A percentile compares a stretch with the other conserved stretches of the same genome.
Conservation (phyloP, 1,284 basidiomycete species). For the Ganoderma leucocontextum region DNA sequence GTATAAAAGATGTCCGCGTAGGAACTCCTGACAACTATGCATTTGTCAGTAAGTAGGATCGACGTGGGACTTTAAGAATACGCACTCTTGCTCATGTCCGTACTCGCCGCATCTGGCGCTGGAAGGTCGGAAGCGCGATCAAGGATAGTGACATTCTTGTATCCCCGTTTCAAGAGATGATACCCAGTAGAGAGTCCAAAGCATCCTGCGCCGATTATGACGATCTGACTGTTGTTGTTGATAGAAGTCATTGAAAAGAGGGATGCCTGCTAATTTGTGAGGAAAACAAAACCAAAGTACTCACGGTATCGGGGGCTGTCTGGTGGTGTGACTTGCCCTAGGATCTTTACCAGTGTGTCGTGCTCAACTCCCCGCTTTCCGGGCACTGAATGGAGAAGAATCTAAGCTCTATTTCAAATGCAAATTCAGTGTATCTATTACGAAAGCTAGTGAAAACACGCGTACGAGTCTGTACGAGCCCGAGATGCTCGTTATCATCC, state of each 20-base stretch:
- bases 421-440: no score
- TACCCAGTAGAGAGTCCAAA: conserved; percentile 89
- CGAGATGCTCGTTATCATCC: neutral
- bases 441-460: no score
- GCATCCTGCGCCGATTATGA: conserved; percentile 87
- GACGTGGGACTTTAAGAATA: conserved; percentile 9
- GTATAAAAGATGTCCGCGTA: conserved; percentile 78
- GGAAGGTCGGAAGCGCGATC: conserved; percentile 74
- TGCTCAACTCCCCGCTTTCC: neutral
- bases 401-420: no score
- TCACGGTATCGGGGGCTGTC: no score
- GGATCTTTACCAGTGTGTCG: neutral
- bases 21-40: conserved; percentile 73
- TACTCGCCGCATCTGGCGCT: conserved; percentile 82
- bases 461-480: neutral
- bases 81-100: conserved; percentile 86
- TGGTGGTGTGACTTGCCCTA: neutral
- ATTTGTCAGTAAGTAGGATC: neutral
- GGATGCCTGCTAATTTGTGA: neutral
- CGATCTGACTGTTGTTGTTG: conserved; percentile 46
- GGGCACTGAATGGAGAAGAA: no score
- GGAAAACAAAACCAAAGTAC: neutral
- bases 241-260: neutral
- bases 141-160: conserved; percentile 74
- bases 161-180: conserved; percentile 75